Evolutionary conservation across 2,329 filamentous ascomycete genomes (phyloP).

Genomic region (Sporothrix luriei): DNA sequence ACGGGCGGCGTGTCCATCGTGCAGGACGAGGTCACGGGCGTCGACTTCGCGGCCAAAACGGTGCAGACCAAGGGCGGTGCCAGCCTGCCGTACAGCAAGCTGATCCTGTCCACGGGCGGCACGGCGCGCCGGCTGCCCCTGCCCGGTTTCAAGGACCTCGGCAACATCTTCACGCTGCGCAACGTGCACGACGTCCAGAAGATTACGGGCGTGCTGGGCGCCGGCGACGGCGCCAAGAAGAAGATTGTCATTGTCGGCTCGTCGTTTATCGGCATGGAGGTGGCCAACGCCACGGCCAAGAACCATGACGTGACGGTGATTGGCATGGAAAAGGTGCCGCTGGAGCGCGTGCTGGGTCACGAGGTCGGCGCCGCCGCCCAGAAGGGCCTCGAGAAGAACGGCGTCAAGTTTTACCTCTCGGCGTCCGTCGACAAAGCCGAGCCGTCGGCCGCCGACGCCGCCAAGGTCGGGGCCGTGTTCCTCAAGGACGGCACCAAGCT

Average conservation of each 20-base stretch:
- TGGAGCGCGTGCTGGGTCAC: slow-evolving; percentile 83
- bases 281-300: slow-evolving; percentile 79
- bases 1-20: slow-evolving; percentile 60
- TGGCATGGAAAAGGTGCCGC: slow-evolving; percentile 82
- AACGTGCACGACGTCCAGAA: slow-evolving; percentile 73
- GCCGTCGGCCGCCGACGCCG: slow-evolving; percentile 66
- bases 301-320: slow-evolving; percentile 84
- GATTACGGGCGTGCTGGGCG: slow-evolving; percentile 77
- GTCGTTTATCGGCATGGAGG: slow-evolving; percentile 97
- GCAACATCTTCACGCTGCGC: slow-evolving; percentile 84
- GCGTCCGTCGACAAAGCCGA: slow-evolving; percentile 82
- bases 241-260: slow-evolving; percentile 91
- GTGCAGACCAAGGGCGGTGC: slow-evolving; percentile 75
- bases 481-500: slow-evolving; percentile 85
- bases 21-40: slow-evolving; percentile 65
- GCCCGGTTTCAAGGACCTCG: slow-evolving; percentile 80
- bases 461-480: slow-evolving; percentile 75
- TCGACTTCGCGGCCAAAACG: slow-evolving; percentile 75
- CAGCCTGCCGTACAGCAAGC: slow-evolving; percentile 77
- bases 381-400: slow-evolving; percentile 76
- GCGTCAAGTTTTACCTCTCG: slow-evolving; percentile 83
- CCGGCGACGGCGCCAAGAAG: slow-evolving; percentile 64
- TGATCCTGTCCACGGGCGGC: slow-evolving; percentile 88
- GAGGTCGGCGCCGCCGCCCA: slow-evolving; percentile 81
- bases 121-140: slow-evolving; percentile 74